These are phyloP conservation scores for Schizosaccharomyces versatilis DNA, from an alignment of 1,139 yeast genomes.

Conservation along the genomic window DNA sequence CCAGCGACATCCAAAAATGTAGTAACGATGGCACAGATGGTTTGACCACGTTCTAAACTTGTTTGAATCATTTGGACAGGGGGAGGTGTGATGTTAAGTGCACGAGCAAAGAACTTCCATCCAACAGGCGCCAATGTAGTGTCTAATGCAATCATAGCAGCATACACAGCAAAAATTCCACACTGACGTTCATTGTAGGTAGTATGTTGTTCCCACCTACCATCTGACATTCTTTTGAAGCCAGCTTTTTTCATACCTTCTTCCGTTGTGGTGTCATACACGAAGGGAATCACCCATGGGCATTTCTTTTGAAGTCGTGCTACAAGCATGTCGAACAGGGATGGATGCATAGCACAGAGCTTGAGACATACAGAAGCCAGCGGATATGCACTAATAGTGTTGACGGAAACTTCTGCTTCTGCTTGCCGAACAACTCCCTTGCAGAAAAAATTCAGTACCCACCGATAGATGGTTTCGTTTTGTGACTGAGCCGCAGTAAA, in stretches of 20 bases:
- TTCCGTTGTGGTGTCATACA: constrained; percentile 38
- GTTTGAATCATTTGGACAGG: neutral
- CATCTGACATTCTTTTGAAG: constrained; percentile 42
- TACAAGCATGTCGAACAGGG: constrained; percentile 39
- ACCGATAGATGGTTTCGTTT: constrained; percentile 33
- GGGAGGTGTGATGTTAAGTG: constrained; percentile 32
- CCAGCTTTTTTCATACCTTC: constrained; percentile 75
- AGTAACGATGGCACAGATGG: constrained; percentile 50
- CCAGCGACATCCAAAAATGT: constrained; percentile 90
- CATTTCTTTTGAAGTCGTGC: constrained; percentile 83
- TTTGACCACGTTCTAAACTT: constrained; percentile 30
- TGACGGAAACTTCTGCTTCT: constrained; percentile 71
- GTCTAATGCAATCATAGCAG: constrained; percentile 33
- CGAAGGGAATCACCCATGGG: constrained; percentile 54
- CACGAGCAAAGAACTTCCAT: constrained; percentile 57
- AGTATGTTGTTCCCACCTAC: constrained; percentile 15
- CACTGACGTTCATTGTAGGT: constrained; percentile 67
- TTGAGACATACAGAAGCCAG: constrained; percentile 43
- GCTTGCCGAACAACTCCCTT: constrained; percentile 79
- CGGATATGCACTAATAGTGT: constrained; percentile 60
- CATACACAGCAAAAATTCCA: constrained; percentile 65
- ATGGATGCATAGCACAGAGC: constrained; percentile 37
- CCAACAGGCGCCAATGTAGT: constrained; percentile 16
- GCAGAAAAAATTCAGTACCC: constrained; percentile 63
- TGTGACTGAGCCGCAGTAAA: constrained; percentile 26